Conservation (phyloP, 345 rosid genomes). For the Trapa incisa region DNA sequence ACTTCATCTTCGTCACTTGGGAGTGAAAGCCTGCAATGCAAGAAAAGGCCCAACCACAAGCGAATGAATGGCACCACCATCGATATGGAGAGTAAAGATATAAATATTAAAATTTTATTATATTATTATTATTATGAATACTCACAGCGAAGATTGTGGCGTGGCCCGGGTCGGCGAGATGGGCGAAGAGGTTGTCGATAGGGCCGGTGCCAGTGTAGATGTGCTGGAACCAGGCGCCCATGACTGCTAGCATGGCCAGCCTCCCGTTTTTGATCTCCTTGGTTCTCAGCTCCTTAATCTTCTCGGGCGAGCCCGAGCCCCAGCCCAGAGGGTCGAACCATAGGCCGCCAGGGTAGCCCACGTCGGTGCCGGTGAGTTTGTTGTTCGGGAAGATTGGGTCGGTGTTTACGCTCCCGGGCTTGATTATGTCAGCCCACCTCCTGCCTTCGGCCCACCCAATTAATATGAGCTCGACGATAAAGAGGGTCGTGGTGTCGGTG, state of each 20-base stretch:
- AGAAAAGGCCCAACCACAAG: background rate
- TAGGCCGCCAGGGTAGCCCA: constrained; percentile 96
- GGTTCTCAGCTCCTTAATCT: constrained; percentile 79
- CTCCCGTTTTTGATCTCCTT: constrained; percentile 97
- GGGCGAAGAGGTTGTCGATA: constrained; percentile 89
- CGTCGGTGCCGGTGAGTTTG: constrained; percentile 91
- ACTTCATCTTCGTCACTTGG: constrained; percentile 35
- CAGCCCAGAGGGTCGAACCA: constrained; percentile 99
- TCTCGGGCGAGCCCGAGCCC: constrained; percentile 75
- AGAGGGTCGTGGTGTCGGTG: constrained; percentile 84
- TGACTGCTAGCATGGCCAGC: constrained; percentile 94
- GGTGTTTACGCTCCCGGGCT: constrained; percentile 92
- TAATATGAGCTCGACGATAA: constrained; percentile 63
- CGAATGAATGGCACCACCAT: too few relatives aligned
- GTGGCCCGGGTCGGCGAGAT: constrained; percentile 96
- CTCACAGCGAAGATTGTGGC: constrained; percentile 87
- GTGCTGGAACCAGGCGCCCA: constrained; percentile 99
- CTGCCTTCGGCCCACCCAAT: constrained; percentile 98
- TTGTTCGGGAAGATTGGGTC: constrained; percentile 96
- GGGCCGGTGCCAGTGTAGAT: constrained; percentile 96
- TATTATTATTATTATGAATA: background rate
- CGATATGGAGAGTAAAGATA: too few relatives aligned
- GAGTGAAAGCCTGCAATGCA: constrained; percentile 59
- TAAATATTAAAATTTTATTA: too few relatives aligned
- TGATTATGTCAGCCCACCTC: constrained; percentile 91